Base-by-base conservation (phyloP, 352 stramenopile genomes). In the Detonula confervacea region DNA sequence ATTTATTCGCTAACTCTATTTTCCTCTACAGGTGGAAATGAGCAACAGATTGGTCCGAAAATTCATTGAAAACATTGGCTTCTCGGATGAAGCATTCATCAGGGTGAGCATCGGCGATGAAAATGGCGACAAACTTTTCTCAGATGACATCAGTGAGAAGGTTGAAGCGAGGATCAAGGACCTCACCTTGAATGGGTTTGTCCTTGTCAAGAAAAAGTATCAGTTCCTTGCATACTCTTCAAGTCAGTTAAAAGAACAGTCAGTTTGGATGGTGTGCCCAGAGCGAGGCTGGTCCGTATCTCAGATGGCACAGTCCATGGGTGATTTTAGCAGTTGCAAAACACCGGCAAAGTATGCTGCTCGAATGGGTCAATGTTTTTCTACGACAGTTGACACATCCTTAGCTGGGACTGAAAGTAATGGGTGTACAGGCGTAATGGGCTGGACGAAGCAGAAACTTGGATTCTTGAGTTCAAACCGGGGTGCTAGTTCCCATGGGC, bases 291-390 rank as follows among this genome's bases (percentile, higher is more conserved):
- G 52, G 68, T 25, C 11, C 27, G 52, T 73, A 29, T 44, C 16
- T 12, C 24, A 11, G 24, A 79, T 73, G 51, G 42, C 60, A 16
- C 9, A 51, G 16, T 39, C 22, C 14, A 63, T 79, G 39, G 71
- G 71, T 29, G 71, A 79, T 30, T 79, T 79, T 25, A 47, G 11
- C 16, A 67, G 46, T 33, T 68, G 52, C 42, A 65, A 57, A 52
- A 62, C 60, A 12, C n/a, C 71, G 14, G 63, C 71, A 47, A 79
- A 79, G 39, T 67, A 73, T 66, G 71, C 57, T 1, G 71, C 71
- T 37, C 52, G 60, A 39, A 62, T 79, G 8, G 71, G 71, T 7
- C 71, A 79, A 24, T 79, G 71, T 42, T 79, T 79, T 62, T 79
- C 71, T 18, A 79, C 61, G 16, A 79, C 71, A 16, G 44, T 73